These are phyloP conservation scores for Ambrosia hybrid DNA, from an alignment of 140 eudicot species.

Conservation along the genomic window DNA sequence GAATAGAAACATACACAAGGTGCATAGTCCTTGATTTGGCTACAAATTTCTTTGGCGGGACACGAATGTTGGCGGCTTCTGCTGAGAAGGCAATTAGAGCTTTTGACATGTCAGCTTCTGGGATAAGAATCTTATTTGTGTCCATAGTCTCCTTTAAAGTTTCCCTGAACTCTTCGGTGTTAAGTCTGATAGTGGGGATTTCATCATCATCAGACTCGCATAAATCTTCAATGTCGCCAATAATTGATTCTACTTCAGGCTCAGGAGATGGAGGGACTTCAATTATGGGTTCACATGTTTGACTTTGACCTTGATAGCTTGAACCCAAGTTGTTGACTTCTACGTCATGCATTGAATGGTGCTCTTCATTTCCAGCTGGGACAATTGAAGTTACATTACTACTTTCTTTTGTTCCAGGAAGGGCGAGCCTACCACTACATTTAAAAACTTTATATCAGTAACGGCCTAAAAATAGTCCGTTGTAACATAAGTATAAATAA, in stretches of 20 bases:
- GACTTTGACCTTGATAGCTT: slow-evolving; percentile 24
- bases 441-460: slow-evolving; percentile 15
- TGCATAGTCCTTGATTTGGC: slow-evolving; percentile 52
- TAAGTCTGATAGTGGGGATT: slow-evolving; percentile 45
- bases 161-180: slow-evolving; percentile 35
- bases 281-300: slow-evolving; percentile 43
- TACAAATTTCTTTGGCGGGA: slow-evolving; percentile 24
- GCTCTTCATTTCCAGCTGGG: slow-evolving; percentile 26
- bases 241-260: slow-evolving; percentile 23
- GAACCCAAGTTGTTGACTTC: slow-evolving; percentile 22
- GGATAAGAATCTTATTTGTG: slow-evolving; percentile 3
- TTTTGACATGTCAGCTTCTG: slow-evolving; percentile 41
- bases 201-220: slow-evolving; percentile 42
- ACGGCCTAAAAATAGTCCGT: neutral
- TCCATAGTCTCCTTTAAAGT: slow-evolving; percentile 29
- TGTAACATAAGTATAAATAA: neutral
- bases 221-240: slow-evolving; percentile 54
- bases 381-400: slow-evolving; percentile 17
- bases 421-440: slow-evolving; percentile 45
- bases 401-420: slow-evolving; percentile 35
- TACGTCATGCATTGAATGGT: slow-evolving; percentile 13
- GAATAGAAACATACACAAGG: slow-evolving; percentile 52
- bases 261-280: slow-evolving; percentile 61
- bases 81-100: slow-evolving; percentile 35
- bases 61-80: slow-evolving; percentile 23